Percentiles rank a stretch among this genome's conserved stretches.
Conservation (phyloP, 2,329 filamentous ascomycete species). For the Penicillium aurantiogriseum region DNA sequence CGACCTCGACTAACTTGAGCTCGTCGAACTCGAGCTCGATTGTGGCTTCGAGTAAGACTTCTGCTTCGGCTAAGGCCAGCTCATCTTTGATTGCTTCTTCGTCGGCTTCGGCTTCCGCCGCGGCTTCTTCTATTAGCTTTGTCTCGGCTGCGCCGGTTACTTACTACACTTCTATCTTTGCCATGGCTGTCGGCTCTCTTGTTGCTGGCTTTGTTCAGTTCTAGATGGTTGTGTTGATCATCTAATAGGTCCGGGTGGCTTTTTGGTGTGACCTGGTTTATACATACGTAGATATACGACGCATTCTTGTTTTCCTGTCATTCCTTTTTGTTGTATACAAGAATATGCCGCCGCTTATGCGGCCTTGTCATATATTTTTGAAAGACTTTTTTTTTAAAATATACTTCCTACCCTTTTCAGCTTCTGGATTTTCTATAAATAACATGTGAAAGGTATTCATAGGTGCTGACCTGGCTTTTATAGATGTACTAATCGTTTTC, state of each 20-base stretch:
- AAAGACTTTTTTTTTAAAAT: background rate
- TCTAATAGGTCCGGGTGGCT: background rate
- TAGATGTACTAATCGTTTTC: too few species aligned
- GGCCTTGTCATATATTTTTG: background rate
- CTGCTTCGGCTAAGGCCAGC: constrained; percentile 2
- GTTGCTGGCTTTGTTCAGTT: background rate
- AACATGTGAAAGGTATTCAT: too few species aligned
- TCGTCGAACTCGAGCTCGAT: constrained; percentile 18
- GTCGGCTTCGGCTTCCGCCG: background rate
- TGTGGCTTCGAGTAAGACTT: background rate
- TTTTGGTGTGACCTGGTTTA: too few species aligned
- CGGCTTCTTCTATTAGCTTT: background rate
- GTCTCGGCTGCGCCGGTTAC: constrained; percentile 1
- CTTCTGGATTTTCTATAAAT: too few species aligned
- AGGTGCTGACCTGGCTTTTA: too few species aligned
- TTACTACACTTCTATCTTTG: constrained; percentile 15
- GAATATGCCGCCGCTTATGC: background rate
- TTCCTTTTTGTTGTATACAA: background rate
- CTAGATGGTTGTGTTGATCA: background rate
- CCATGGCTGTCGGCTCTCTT: background rate
- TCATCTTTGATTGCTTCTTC: constrained; percentile 19
- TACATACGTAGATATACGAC: background rate
- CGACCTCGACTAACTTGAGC: constrained; percentile 17
- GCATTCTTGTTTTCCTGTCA: background rate
- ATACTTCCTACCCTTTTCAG: too few species aligned